phyloP scores from a whole-genome alignment of 1,284 basidiomycete genomes.

The Ceratobasidium sp. region DNA sequence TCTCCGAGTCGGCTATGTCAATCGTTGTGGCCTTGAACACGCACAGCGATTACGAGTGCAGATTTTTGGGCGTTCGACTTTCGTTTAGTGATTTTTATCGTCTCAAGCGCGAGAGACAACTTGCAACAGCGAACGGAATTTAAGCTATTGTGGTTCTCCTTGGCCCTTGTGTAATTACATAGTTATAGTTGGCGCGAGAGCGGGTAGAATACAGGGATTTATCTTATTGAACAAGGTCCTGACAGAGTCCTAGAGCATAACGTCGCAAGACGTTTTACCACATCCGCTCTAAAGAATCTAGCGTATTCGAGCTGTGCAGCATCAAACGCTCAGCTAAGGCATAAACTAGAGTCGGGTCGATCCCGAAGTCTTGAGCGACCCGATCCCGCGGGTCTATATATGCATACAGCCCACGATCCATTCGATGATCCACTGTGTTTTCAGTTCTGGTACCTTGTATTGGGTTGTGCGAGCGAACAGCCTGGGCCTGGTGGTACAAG shows the following conservation, averaged over 20 bases:
- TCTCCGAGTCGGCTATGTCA: slow-evolving; percentile 71
- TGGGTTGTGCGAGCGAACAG: background rate
- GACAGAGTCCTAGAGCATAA: background rate
- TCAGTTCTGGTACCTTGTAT: background rate
- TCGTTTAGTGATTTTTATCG: slow-evolving; percentile 49
- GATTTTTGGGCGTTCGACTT: slow-evolving; percentile 76
- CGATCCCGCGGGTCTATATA: slow-evolving; percentile 12
- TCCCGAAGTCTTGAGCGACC: slow-evolving; percentile 33
- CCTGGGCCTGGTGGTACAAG: background rate
- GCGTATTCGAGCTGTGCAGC: background rate
- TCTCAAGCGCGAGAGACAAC: slow-evolving; percentile 38
- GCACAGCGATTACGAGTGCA: slow-evolving; percentile 82
- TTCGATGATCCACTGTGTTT: background rate
- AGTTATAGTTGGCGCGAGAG: too few relatives aligned
- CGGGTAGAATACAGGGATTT: too few relatives aligned
- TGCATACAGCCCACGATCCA: background rate
- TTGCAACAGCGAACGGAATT: slow-evolving; percentile 20
- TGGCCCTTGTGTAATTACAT: too few relatives aligned
- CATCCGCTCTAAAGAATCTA: background rate
- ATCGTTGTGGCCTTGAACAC: slow-evolving; percentile 72
- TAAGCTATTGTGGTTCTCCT: too few relatives aligned
- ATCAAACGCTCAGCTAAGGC: slow-evolving; percentile 25
- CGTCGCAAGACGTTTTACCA: background rate
- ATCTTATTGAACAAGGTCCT: background rate
- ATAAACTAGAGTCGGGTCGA: slow-evolving; percentile 28